These are phyloP conservation scores for Hydnomerulius pinastri DNA, from an alignment of 768 basidiomycete species.

Conservation along the genomic window DNA sequence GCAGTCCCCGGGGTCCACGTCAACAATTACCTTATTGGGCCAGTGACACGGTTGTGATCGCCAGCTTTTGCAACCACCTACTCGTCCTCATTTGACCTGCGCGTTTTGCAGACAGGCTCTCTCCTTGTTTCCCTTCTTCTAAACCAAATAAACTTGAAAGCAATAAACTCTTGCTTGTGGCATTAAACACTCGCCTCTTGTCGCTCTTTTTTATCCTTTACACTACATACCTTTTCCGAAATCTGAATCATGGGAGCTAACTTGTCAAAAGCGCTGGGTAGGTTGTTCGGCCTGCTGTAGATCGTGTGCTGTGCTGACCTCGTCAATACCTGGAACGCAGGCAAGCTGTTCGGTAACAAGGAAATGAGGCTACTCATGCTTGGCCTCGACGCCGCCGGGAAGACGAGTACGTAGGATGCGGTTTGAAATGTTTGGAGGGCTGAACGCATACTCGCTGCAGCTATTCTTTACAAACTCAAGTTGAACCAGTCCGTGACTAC, in stretches of 20 bases:
- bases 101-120: too few species aligned
- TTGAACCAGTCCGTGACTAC: constrained; percentile 98
- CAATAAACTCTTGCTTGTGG: constrained; percentile 33
- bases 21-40: constrained; percentile 14
- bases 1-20: constrained; percentile 34
- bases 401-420: constrained; percentile 76
- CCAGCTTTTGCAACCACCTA: too few species aligned
- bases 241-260: constrained; percentile 77
- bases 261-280: constrained; percentile 82
- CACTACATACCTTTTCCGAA: constrained; percentile 14
- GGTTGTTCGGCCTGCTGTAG: constrained; percentile 24
- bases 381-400: constrained; percentile 96
- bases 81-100: too few species aligned
- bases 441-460: too few species aligned
- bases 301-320: constrained; percentile 4
- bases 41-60: background rate
- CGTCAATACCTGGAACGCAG: too few species aligned
- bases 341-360: constrained; percentile 96
- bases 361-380: constrained; percentile 98
- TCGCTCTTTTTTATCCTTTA: constrained; percentile 73
- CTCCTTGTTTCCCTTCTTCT: constrained; percentile 16
- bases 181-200: constrained; percentile 39
- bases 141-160: constrained; percentile 20
- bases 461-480: constrained; percentile 98
- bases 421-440: too few species aligned